phyloP scores from a whole-genome alignment of 176 grass and related monocot species.

The Oryza punctata region DNA sequence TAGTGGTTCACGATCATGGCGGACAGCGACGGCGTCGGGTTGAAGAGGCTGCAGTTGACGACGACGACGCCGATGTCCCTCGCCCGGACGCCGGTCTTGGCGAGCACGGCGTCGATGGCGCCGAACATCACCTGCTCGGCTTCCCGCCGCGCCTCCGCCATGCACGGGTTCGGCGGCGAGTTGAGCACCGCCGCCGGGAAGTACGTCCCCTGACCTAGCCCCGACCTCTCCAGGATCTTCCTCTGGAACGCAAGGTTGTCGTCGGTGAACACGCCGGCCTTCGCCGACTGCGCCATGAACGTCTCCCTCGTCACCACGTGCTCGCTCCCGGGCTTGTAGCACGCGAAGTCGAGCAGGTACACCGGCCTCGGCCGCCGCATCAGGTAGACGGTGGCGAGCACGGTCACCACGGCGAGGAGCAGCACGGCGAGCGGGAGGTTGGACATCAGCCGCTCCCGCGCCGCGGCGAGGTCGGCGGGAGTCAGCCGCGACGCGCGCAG shows the following conservation, averaged over 20 bases:
- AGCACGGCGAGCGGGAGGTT: conserved; percentile 17
- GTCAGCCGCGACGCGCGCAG: neutral
- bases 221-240: conserved; percentile 76
- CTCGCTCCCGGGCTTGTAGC: conserved; percentile 26
- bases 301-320: conserved; percentile 57
- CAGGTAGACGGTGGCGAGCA: conserved; percentile 29
- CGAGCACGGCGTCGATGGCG: conserved; percentile 66
- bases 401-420: neutral
- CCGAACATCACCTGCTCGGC: conserved; percentile 91
- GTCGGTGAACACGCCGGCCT: conserved; percentile 50
- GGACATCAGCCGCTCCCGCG: neutral
- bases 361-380: conserved; percentile 26
- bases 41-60: conserved; percentile 86
- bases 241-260: conserved; percentile 80
- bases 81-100: conserved; percentile 57
- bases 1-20: conserved; percentile 87
- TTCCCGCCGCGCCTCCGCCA: conserved; percentile 88
- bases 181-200: conserved; percentile 68
- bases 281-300: conserved; percentile 62
- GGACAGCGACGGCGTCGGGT: conserved; percentile 83
- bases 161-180: conserved; percentile 75
- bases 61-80: conserved; percentile 73
- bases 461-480: neutral
- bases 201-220: conserved; percentile 65
- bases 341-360: conserved; percentile 44